phyloP scores from a whole-genome alignment of 1,139 yeast species.

The Citeromyces hawaiiensis region DNA sequence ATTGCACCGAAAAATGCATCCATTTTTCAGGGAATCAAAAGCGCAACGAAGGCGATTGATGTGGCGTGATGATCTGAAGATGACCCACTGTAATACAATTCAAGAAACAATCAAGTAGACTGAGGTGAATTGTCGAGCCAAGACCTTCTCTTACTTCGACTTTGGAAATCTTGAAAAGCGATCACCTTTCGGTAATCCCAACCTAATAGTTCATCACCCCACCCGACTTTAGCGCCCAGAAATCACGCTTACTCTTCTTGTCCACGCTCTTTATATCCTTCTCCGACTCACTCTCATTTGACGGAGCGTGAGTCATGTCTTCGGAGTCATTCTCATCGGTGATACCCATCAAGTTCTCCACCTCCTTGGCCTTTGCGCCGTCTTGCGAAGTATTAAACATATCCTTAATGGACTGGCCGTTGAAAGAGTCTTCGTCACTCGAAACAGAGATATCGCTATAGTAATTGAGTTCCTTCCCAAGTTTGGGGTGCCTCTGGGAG shows the following conservation, averaged over 20 bases:
- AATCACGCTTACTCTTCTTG: slow-evolving; percentile 24
- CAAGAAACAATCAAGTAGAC: no score
- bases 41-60: no score
- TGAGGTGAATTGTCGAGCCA: no score
- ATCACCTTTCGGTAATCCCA: no score
- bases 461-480: background rate
- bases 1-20: no score
- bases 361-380: background rate
- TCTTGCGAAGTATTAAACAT: background rate
- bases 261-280: slow-evolving; percentile 11
- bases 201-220: slow-evolving; percentile 8
- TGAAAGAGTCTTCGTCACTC: background rate
- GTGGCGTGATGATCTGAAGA: no score
- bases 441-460: background rate
- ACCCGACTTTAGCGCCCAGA: slow-evolving; percentile 26
- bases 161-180: background rate
- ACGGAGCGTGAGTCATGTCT: slow-evolving; percentile 1
- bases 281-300: slow-evolving; percentile 6
- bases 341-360: background rate
- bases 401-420: background rate
- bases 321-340: background rate
- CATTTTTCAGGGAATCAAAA: no score
- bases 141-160: no score
- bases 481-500: slow-evolving; percentile 5
- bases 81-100: no score